Evolutionary conservation across 2,329 filamentous ascomycete species (phyloP), one percentile per base, ranked within the genome.

Genomic region (Sclerotinia subarctica): DNA sequence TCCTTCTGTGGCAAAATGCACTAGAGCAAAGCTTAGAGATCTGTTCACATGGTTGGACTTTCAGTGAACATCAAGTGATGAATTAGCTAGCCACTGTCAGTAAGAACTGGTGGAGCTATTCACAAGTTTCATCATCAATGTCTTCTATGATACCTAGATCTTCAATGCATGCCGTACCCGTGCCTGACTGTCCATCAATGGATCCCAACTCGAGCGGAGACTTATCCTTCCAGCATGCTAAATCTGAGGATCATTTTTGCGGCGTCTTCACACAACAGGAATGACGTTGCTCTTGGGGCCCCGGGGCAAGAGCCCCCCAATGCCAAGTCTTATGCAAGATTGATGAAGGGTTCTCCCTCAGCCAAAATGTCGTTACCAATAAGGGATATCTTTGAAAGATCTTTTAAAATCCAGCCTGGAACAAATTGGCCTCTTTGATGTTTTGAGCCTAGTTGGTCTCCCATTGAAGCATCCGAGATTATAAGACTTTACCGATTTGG

Each of bases 21-120:
- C 17, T 6, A 32, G 29, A 54, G 52, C 26, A 42, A 13, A 35
- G 52, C 29, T 47, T 46, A 15, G 44, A 15, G 17, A 47, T 2
- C 26, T 52, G 29, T 51, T 63, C 32, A 64, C 32, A 11, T 64
- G 47, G 6, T 15, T 60, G 26, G 29, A n/a, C 21, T 35, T 47
- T 49, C 24, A 26, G n/a, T 21, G 38, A 29, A 52, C 47, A 64
- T 64, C 60, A 42, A 64, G 60, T 64, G 47, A 64, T 52, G 32
- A 44, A 64, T 21, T 21, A 13, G 3, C 15, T 38, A 6, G 35
- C 35, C 35, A 38, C 5, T 21, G 24, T 10, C 2, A 64, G 21
- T 7, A n/a, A 51, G 24, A 52, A 19, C 4, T 10, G 15, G 52
- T 42, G 5, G 46, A 38, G 11, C 6, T 38, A 10, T 21, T 7